Base-by-base conservation (phyloP, 202 grass and related monocot species). In the Saccharum hybrid region DNA sequence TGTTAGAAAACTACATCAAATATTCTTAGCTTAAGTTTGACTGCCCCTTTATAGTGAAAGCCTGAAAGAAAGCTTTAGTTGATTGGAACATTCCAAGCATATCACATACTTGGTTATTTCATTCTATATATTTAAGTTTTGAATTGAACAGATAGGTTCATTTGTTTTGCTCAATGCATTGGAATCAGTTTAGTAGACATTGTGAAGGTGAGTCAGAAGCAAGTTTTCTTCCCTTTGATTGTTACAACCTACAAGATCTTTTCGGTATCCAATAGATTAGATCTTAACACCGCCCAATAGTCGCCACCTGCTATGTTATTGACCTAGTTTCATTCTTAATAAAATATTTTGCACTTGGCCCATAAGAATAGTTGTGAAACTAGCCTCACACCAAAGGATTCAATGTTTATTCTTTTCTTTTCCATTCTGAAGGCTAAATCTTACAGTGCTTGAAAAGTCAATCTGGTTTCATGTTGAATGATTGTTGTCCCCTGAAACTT, bases 341-440 rank as follows among this genome's bases (percentile, higher is more conserved):
- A 13, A 39, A 13, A 39, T 82, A 64, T 37, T 36, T 40, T n/a
- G 3, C 5, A 1, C 43, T 49, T 52, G 34, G 19, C n/a, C 8
- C 1, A 39, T 49, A 51, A 28, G 30, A 74, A 41, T 52, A 64
- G 2, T 63, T 63, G 22, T 49, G 59, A 83, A 74, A 48, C 11
- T 83, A 79, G 36, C 40, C 74, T 72, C 59, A 62, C 46, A 68
- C 41, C 65, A 34, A 82, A 85, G n/a, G 43, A 48, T 72, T 72
- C 39, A 61, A 37, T 38, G 1, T 63, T 16, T 37, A 19, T 16
- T 59, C n/a, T 7, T 1, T 43, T 18, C 18, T 52, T 52, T 34
- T 54, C 7, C 8, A 64, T 13, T 66, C 76, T 8, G 16, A 48
- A 48, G 23, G 40, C 9, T n/a, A 48, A 33, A 30, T 34, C 30